Conservation (phyloP, 495 filamentous ascomycete genomes). For the Rostrohypoxylon terebratum region DNA sequence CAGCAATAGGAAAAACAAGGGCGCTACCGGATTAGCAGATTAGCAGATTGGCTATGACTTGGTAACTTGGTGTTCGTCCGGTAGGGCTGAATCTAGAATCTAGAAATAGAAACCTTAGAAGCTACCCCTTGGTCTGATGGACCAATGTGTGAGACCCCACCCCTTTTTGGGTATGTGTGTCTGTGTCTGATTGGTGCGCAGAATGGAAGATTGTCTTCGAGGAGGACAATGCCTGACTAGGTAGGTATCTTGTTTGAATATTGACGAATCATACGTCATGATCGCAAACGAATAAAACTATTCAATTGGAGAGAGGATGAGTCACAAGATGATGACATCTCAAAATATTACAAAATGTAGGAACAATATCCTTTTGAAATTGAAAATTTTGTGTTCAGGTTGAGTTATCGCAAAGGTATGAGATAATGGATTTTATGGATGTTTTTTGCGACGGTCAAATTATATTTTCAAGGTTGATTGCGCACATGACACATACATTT, state of each 20-base stretch:
- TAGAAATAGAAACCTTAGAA: constrained; percentile 35
- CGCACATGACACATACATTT: constrained; percentile 19
- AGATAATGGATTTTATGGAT: background rate
- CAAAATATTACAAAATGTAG: background rate
- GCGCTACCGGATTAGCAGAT: constrained; percentile 36
- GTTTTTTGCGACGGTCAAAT: constrained; percentile 1
- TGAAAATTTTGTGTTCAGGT: background rate
- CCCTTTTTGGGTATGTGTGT: constrained; percentile 45
- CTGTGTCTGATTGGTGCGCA: constrained; percentile 44
- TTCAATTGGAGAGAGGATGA: background rate
- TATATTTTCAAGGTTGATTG: constrained; percentile 7
- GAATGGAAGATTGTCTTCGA: constrained; percentile 27
- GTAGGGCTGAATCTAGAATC: constrained; percentile 48
- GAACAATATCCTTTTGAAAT: background rate
- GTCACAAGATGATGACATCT: background rate
- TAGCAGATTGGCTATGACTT: constrained; percentile 40
- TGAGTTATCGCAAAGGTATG: background rate
- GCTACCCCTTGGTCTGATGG: constrained; percentile 30
- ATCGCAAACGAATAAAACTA: background rate
- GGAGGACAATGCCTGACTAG: constrained; percentile 28
- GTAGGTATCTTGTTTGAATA: constrained; percentile 17
- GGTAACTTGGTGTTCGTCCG: constrained; percentile 16
- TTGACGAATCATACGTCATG: background rate
- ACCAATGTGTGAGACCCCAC: constrained; percentile 43
- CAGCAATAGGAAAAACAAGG: constrained; percentile 32